Evolutionary conservation across 805 yeast genomes (phyloP).

Genomic region (Kuraishia cidri): DNA sequence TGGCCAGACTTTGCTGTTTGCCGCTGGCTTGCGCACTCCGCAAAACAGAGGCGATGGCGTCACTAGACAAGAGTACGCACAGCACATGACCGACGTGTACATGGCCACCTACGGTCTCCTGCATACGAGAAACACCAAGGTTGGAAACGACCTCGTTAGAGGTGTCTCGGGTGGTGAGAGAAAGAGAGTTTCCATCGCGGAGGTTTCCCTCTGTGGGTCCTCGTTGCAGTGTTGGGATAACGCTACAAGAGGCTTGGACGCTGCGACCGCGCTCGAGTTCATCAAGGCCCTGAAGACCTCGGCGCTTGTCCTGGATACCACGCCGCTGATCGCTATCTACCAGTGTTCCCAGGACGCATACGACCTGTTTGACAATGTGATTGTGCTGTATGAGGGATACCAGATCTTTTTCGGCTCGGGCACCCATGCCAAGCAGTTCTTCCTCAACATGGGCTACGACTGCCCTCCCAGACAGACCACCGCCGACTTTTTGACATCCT

Average conservation of each 20-base stretch:
- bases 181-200: slow-evolving; percentile 58
- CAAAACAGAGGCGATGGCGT: slow-evolving; percentile 51
- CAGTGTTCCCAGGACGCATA: slow-evolving; percentile 36
- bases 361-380: slow-evolving; percentile 32
- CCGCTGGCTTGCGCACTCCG: slow-evolving; percentile 56
- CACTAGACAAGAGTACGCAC: slow-evolving; percentile 44
- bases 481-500: slow-evolving; percentile 34
- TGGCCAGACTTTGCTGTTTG: slow-evolving; percentile 54
- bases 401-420: slow-evolving; percentile 31
- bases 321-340: slow-evolving; percentile 43
- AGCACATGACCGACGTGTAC: slow-evolving; percentile 41
- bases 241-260: slow-evolving; percentile 63
- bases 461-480: slow-evolving; percentile 39
- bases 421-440: slow-evolving; percentile 25
- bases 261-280: slow-evolving; percentile 63
- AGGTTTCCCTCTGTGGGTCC: slow-evolving; percentile 29
- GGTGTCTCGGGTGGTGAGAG: slow-evolving; percentile 67
- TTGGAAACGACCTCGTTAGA: slow-evolving; percentile 54
- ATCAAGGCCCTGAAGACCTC: slow-evolving; percentile 47
- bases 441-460: slow-evolving; percentile 33
- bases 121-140: slow-evolving; percentile 48
- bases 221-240: slow-evolving; percentile 56
- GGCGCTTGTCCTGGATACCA: slow-evolving; percentile 37
- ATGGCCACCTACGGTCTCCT: slow-evolving; percentile 41
- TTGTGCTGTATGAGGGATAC: slow-evolving; percentile 31